Evolutionary conservation across 495 filamentous ascomycete species (phyloP).

Genomic region (Glarea lozoyensis): DNA sequence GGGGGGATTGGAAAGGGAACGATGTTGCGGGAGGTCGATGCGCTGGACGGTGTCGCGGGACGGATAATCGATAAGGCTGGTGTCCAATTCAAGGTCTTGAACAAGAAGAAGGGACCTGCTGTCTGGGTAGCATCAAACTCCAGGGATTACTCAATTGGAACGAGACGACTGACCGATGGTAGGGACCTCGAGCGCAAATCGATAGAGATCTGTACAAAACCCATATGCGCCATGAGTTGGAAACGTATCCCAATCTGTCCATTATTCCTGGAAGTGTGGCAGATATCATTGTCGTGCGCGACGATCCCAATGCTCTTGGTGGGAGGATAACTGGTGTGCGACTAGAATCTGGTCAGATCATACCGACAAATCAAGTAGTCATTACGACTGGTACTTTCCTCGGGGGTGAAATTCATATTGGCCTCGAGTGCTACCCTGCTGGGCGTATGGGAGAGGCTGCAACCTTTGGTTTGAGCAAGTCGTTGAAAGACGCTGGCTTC

Average conservation of each 20-base stretch:
- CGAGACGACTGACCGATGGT: slow-evolving; percentile 3
- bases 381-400: slow-evolving; percentile 97
- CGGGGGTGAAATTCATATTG: slow-evolving; percentile 95
- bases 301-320: slow-evolving; percentile 31
- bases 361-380: slow-evolving; percentile 72
- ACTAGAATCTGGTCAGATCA: slow-evolving; percentile 80
- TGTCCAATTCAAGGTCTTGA: slow-evolving; percentile 82
- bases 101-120: slow-evolving; percentile 82
- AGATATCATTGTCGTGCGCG: slow-evolving; percentile 68
- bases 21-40: slow-evolving; percentile 92
- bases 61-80: slow-evolving; percentile 90
- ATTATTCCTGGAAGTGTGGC: slow-evolving; percentile 83
- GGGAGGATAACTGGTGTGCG: slow-evolving; percentile 74
- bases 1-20: slow-evolving; percentile 98
- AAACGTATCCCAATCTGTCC: slow-evolving; percentile 62
- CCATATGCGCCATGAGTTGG: slow-evolving; percentile 84
- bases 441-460: slow-evolving; percentile 93
- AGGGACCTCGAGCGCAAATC: slow-evolving; percentile 88
- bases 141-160: no score
- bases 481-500: slow-evolving; percentile 82
- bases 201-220: slow-evolving; percentile 84
- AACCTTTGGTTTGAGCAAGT: slow-evolving; percentile 89
- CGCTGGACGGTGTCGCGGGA: slow-evolving; percentile 84
- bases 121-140: slow-evolving; percentile 84
- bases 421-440: slow-evolving; percentile 71